Evolutionary conservation across 2,329 filamentous ascomycete genomes (phyloP).

Genomic region (Diaporthe aspalathi): DNA sequence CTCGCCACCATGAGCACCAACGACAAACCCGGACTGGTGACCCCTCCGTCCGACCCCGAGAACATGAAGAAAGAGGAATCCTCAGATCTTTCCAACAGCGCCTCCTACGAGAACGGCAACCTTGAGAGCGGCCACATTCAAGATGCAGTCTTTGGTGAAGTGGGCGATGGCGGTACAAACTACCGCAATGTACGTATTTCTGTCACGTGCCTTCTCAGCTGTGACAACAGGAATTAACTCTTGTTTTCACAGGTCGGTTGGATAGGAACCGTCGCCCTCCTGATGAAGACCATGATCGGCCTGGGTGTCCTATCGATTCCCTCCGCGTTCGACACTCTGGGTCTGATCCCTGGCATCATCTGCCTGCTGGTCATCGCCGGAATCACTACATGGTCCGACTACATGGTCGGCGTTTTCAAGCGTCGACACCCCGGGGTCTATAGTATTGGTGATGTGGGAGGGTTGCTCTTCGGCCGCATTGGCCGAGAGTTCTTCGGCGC

Average conservation of each 20-base stretch:
- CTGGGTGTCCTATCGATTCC: constrained; percentile 11
- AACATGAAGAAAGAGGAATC: background rate
- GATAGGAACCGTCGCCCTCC: background rate
- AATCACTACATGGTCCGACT: constrained; percentile 20
- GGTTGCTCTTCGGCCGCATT: background rate
- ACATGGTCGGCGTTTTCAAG: constrained; percentile 8
- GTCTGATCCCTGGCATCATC: background rate
- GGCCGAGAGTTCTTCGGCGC: background rate
- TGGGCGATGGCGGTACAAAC: constrained; percentile 1
- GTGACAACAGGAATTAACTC: background rate
- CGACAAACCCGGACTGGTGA: background rate
- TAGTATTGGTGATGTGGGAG: constrained; percentile 4
- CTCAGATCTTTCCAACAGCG: background rate
- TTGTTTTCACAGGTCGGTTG: background rate
- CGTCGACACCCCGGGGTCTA: background rate
- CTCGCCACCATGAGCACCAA: background rate
- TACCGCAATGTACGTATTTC: background rate
- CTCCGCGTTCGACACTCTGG: background rate
- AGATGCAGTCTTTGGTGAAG: constrained; percentile 9
- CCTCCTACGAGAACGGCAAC: background rate
- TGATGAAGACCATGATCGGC: constrained; percentile 6
- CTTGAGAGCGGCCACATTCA: background rate
- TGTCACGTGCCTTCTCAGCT: background rate
- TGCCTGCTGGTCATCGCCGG: constrained; percentile 1
- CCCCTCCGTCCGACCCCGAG: background rate